Percentiles rank a stretch among this genome's conserved stretches.
Evolutionary conservation across 805 yeast species (phyloP).

Genomic region (Candida xiaguanensis): DNA sequence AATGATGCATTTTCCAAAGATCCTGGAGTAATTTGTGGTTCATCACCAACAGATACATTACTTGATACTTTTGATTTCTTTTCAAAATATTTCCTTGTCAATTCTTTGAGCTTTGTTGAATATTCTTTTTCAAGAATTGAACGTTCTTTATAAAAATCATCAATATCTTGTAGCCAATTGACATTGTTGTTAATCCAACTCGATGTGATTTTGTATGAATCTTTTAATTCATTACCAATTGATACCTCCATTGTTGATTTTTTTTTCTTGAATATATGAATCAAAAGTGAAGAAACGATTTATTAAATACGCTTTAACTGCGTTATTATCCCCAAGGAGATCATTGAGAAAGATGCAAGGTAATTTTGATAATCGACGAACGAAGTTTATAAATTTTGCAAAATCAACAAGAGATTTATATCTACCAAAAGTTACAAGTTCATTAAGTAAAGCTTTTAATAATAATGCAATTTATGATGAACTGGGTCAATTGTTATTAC

Average conservation of each 20-base stretch:
- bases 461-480: constrained; percentile 25
- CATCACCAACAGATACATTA: constrained; percentile 79
- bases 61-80: constrained; percentile 71
- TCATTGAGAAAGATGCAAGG: not conserved
- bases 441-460: constrained; percentile 35
- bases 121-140: constrained; percentile 82
- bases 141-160: constrained; percentile 79
- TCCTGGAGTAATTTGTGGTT: constrained; percentile 91
- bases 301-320: constrained; percentile 5
- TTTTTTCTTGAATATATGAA: not conserved
- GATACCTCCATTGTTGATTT: constrained; percentile 17
- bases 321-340: not conserved
- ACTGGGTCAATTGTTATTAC: constrained; percentile 33
- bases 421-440: constrained; percentile 48
- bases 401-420: constrained; percentile 55
- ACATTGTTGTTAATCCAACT: constrained; percentile 77
- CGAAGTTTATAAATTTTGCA: constrained; percentile 47
- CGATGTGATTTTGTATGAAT: constrained; percentile 71
- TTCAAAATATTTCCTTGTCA: constrained; percentile 67
- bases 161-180: constrained; percentile 74
- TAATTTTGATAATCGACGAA: constrained; percentile 32
- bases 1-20: constrained; percentile 83
- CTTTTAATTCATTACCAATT: constrained; percentile 74
- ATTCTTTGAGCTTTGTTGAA: constrained; percentile 57
- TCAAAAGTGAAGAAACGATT: constrained; percentile 7